These are phyloP conservation scores for Sclerotinia subarctica DNA, from an alignment of 2,329 filamentous ascomycete genomes.

Conservation along the genomic window DNA sequence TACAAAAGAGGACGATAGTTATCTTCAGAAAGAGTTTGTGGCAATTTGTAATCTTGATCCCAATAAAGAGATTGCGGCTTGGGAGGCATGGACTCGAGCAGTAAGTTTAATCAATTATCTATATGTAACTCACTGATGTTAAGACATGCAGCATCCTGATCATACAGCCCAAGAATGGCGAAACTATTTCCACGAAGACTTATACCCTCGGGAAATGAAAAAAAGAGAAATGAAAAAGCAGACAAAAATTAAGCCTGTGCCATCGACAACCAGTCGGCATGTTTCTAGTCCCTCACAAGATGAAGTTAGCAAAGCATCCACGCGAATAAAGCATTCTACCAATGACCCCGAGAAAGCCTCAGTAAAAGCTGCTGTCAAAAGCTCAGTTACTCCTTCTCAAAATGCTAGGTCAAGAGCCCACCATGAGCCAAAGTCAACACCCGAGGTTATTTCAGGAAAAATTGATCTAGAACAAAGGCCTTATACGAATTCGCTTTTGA, in stretches of 20 bases:
- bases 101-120: conserved; percentile 25
- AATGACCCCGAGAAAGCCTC: neutral
- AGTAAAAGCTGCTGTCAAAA: neutral
- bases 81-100: conserved; percentile 31
- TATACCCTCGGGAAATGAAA: conserved; percentile 8
- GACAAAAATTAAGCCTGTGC: conserved; percentile 15
- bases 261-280: neutral
- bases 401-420: neutral
- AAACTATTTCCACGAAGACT: conserved; percentile 31
- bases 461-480: conserved; percentile 7
- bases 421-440: neutral
- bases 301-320: neutral
- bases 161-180: conserved; percentile 39
- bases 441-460: neutral
- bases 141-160: conserved; percentile 28
- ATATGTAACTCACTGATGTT: conserved; percentile 13
- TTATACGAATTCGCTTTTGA: neutral
- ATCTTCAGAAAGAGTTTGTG: conserved; percentile 27
- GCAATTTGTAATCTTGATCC: conserved; percentile 31
- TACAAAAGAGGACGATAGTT: conserved; percentile 30
- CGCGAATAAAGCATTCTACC: neutral
- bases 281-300: neutral
- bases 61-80: conserved; percentile 32
- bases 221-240: neutral
- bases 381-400: neutral